A percentile compares a stretch with the other conserved stretches of the same genome.
These are phyloP conservation scores for Actinidia polygama DNA, from an alignment of 179 eudicot species.

Conservation along the genomic window DNA sequence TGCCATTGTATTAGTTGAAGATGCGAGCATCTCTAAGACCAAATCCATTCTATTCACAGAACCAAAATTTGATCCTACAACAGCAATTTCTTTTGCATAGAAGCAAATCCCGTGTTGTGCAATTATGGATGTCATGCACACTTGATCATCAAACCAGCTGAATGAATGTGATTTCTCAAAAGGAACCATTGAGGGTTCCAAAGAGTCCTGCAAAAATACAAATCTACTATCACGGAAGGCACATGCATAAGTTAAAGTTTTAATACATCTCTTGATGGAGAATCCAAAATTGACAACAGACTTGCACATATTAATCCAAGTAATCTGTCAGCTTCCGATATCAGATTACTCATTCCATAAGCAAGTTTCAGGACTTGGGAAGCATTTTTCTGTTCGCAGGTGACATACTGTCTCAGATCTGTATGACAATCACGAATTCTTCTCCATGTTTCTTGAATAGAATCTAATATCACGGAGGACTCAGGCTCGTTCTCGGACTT, in stretches of 20 bases:
- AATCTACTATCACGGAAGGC: slow-evolving; percentile 18
- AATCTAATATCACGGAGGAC: slow-evolving; percentile 29
- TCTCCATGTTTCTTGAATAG: slow-evolving; percentile 79
- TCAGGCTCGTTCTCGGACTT: slow-evolving; percentile 38
- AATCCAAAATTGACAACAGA: slow-evolving; percentile 15
- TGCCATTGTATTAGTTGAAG: slow-evolving; percentile 60
- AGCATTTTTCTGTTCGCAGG: slow-evolving; percentile 55
- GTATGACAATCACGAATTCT: slow-evolving; percentile 47
- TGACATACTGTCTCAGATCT: slow-evolving; percentile 53
- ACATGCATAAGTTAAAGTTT: slow-evolving; percentile 13
- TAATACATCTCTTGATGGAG: too few species aligned
- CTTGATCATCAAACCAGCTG: slow-evolving; percentile 70
- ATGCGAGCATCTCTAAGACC: slow-evolving; percentile 72
- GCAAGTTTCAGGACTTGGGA: slow-evolving; percentile 47
- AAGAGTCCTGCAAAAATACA: slow-evolving; percentile 53
- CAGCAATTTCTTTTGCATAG: slow-evolving; percentile 58
- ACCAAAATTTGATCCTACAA: slow-evolving; percentile 49
- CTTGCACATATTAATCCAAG: slow-evolving; percentile 59
- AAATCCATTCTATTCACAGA: slow-evolving; percentile 47
- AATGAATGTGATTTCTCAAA: slow-evolving; percentile 50
- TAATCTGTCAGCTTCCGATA: slow-evolving; percentile 79
- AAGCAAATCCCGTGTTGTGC: slow-evolving; percentile 83
- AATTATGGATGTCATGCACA: slow-evolving; percentile 62
- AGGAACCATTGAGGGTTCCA: slow-evolving; percentile 41
- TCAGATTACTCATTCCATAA: slow-evolving; percentile 60